Evolutionary conservation across 73 alveolate genomes (phyloP), one percentile per base, ranked within the genome.

Genomic region (Paramecium sexaurelia): DNA sequence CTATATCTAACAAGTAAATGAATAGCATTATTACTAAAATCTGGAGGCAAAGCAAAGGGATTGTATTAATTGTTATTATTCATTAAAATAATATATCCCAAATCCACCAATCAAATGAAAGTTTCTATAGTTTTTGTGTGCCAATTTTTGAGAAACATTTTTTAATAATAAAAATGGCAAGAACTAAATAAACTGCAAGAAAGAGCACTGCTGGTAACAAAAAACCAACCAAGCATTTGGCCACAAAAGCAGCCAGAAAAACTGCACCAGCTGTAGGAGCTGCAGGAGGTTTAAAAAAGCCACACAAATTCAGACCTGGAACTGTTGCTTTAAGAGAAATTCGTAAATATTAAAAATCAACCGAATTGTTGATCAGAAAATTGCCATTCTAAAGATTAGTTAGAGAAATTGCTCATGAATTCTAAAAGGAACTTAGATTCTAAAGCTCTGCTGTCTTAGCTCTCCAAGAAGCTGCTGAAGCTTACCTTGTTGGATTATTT

Each of bases 301-400:
- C 98, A 69, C 98, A 95, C 91, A 93, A 97, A 91, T 96, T 95
- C 89, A 95, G 98, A 95, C 98, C 98, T 26, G 98, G 98, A 47
- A 96, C 98, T 66, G 98, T 96, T 87, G 98, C 98, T 45, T 91
- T 96, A 85, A 92, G 98, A 85, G 98, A 95, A 82, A 94, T 95
- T 55, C 95, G 97, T 85, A 95, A 94, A 94, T 95, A 93, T 94
- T 94, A 96, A 92, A 96, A 96, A 86, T 85, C 96, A 37, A 93
- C 96, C 35, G 98, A 97, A 61, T 93, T 97, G 24, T 92, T 97
- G 47, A 95, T 97, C 94, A 95, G 98, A 85, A 97, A 97, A 94
- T 94, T 97, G 55, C 99, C 99, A 68, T 97, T 97, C 97, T 96
- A 97, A 94, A 95, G 99, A 95, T 92, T 97, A 55, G 99, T 97